Percentiles rank a stretch among this genome's conserved stretches.
These are phyloP conservation scores for Aspergillus panamensis DNA, from an alignment of 495 filamentous ascomycete species.

Conservation along the genomic window DNA sequence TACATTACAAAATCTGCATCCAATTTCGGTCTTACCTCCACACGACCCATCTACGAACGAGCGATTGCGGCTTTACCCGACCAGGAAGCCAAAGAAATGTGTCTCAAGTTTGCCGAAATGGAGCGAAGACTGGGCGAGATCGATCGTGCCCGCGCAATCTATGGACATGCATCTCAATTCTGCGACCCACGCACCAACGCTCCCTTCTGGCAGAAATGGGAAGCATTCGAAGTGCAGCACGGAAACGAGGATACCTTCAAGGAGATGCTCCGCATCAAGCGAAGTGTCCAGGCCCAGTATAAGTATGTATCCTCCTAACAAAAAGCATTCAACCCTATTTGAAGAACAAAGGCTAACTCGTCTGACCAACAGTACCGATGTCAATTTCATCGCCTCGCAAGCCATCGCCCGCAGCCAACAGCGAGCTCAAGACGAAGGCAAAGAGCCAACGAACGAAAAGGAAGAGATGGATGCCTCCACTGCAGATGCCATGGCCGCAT, in stretches of 20 bases:
- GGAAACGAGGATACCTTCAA: conserved; percentile 99
- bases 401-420: conserved; percentile 79
- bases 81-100: conserved; percentile 94
- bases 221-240: conserved; percentile 92
- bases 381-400: conserved; percentile 97
- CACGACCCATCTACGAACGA: conserved; percentile 94
- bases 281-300: conserved; percentile 95
- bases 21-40: conserved; percentile 95
- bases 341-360: conserved; percentile 13
- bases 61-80: conserved; percentile 91
- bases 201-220: conserved; percentile 94
- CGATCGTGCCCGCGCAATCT: conserved; percentile 91
- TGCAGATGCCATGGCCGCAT: conserved; percentile 82
- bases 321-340: conserved; percentile 1
- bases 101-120: conserved; percentile 99
- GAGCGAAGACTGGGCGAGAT: conserved; percentile 95
- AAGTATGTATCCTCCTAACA: conserved; percentile 54
- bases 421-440: conserved; percentile 43
- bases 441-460: conserved; percentile 29
- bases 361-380: conserved; percentile 64
- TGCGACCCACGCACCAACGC: conserved; percentile 90
- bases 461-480: conserved; percentile 48
- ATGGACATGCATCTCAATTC: conserved; percentile 94
- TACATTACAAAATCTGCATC: conserved; percentile 99
- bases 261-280: conserved; percentile 97